Percentiles rank a stretch among this genome's conserved stretches.
Evolutionary conservation across 192 early-diverging fungal species (phyloP).

Genomic region (Gamsiella multidivaricata): DNA sequence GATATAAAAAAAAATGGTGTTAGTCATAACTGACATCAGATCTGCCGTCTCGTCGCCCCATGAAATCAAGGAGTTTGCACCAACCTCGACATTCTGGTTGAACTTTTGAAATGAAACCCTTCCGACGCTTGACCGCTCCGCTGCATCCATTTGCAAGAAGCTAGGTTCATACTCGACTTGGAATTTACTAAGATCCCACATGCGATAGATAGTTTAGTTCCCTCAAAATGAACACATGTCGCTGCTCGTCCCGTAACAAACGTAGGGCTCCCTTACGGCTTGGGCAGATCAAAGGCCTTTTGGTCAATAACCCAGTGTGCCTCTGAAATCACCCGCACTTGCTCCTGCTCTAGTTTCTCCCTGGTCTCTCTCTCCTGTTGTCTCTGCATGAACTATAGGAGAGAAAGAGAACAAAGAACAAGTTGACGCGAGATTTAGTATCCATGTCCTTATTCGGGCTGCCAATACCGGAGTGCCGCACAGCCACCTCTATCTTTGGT

Average conservation of each 20-base stretch:
- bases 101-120: conserved; percentile 47
- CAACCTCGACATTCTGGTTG: conserved; percentile 36
- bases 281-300: conserved; percentile 30
- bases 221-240: too few species aligned
- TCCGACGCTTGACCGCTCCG: conserved; percentile 34
- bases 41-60: neutral
- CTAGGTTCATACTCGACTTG: conserved; percentile 54
- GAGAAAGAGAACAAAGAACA: neutral
- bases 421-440: neutral
- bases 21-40: neutral
- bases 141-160: conserved; percentile 43
- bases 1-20: too few species aligned
- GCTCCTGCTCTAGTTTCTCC: conserved; percentile 42
- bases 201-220: neutral
- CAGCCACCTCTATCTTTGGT: too few species aligned
- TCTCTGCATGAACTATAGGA: conserved; percentile 55
- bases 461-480: too few species aligned
- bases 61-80: neutral
- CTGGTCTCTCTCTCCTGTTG: conserved; percentile 45
- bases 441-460: neutral
- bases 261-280: conserved; percentile 44
- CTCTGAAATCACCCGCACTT: conserved; percentile 33
- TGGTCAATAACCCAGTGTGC: conserved; percentile 49
- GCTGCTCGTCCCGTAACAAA: too few species aligned
- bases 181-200: conserved; percentile 28